Base-by-base conservation (phyloP, 169 alveolate genomes). In the Eimeria praecox region DNA sequence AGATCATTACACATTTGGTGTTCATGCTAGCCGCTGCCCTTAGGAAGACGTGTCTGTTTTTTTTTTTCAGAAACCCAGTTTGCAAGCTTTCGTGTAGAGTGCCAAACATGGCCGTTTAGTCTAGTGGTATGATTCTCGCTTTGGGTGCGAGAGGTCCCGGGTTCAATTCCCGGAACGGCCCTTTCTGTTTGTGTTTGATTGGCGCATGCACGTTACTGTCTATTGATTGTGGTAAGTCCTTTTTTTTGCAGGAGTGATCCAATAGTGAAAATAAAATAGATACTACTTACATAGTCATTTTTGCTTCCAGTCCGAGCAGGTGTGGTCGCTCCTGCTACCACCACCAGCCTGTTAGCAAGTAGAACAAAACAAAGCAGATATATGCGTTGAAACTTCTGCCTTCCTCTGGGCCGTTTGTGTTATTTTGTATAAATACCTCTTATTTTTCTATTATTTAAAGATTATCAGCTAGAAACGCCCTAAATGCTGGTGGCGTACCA, bases 101-200 rank as follows among this genome's bases (percentile, higher is more conserved):
- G n/a, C n/a, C n/a, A n/a, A n/a, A n/a, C n/a, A n/a, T 35, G 85
- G 85, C 85, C 89, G 96, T 92, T 92, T 92, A 92, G 96, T 90
- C 95, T 52, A 52, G 62, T 12, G 90, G 95, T 90, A 90, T 90
- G 95, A 75, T 73, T 90, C 90, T 91, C 90, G 91, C 95, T 92
- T 77, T 77, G 95, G 95, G 95, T 77, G 92, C 95, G 95, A 78
- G 95, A 59, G 92, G 86, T 92, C 95, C 95, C 95, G 96, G 96
- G 96, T 83, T 83, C 96, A 93, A 93, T 93, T 93, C 96, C 96
- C 96, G 89, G 96, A 93, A 82, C 94, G 80, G 94, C 94, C 96
- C 96, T 22, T 3, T 27, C n/a, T n/a, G n/a, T n/a, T n/a, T n/a
- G n/a, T 59, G 2, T 52, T 1, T 52, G 22, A 44, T 27, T 33